phyloP scores from a whole-genome alignment of 2,329 filamentous ascomycete species.

The Apiospora pterosperma region DNA sequence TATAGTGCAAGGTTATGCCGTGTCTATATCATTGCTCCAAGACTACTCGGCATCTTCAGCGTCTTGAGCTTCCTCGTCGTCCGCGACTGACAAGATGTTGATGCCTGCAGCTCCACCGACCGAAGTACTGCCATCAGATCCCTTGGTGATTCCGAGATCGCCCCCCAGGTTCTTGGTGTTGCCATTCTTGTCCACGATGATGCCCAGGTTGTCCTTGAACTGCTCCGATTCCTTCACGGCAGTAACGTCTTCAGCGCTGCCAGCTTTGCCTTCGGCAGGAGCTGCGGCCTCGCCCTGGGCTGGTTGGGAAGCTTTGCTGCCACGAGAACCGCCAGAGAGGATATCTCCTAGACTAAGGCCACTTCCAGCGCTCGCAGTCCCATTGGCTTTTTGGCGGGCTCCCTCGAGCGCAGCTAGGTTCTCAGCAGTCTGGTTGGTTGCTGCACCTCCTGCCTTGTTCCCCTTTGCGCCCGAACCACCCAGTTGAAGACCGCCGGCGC shows the following conservation, averaged over 20 bases:
- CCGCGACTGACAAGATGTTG: slow-evolving; percentile 10
- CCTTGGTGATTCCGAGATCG: slow-evolving; percentile 18
- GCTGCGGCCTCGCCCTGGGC: neutral
- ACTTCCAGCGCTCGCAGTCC: neutral
- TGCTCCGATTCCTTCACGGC: slow-evolving; percentile 14
- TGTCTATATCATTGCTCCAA: neutral
- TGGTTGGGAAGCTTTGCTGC: neutral
- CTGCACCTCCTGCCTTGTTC: neutral
- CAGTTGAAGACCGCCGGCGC: neutral
- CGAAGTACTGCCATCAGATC: slow-evolving; percentile 16
- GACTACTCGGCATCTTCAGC: neutral
- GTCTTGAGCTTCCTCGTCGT: neutral
- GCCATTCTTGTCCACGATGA: slow-evolving; percentile 11
- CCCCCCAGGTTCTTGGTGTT: slow-evolving; percentile 16
- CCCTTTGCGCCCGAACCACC: neutral
- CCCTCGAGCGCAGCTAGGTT: neutral
- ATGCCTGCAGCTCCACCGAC: slow-evolving; percentile 18
- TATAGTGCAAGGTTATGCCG: neutral
- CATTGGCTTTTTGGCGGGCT: neutral
- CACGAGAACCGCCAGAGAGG: neutral
- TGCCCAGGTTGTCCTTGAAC: slow-evolving; percentile 16
- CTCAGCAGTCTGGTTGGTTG: neutral
- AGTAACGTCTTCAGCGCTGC: slow-evolving; percentile 9
- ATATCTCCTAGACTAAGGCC: neutral
- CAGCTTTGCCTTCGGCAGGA: neutral